Percentiles rank a stretch among this genome's conserved stretches.
Evolutionary conservation across 805 yeast species (phyloP).

Genomic region (Wickerhamomyces rabaulensis): DNA sequence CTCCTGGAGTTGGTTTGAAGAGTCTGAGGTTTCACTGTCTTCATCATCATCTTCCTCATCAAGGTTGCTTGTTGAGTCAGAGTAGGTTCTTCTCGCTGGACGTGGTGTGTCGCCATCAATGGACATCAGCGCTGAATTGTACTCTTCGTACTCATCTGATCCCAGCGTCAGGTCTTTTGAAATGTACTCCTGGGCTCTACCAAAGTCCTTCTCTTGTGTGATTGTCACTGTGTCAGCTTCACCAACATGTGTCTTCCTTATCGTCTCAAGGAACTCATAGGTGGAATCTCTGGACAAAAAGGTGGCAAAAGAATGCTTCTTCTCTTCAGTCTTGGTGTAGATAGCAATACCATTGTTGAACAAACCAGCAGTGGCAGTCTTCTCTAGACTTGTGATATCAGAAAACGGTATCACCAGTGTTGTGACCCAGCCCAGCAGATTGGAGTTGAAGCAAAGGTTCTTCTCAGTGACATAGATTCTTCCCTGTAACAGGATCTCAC

Average conservation of each 20-base stretch:
- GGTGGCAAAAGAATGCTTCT: slow-evolving; percentile 76
- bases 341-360: slow-evolving; percentile 80
- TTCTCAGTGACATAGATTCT: slow-evolving; percentile 74
- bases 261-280: slow-evolving; percentile 47
- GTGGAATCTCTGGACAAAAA: slow-evolving; percentile 79
- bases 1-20: slow-evolving; percentile 6
- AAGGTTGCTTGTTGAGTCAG: slow-evolving; percentile 13
- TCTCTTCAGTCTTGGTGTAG: slow-evolving; percentile 29
- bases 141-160: slow-evolving; percentile 16
- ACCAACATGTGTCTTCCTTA: slow-evolving; percentile 16
- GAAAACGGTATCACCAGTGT: slow-evolving; percentile 64
- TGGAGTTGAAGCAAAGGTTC: slow-evolving; percentile 80
- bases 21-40: slow-evolving; percentile 14
- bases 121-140: slow-evolving; percentile 36
- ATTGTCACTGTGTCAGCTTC: neutral
- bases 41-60: slow-evolving; percentile 28
- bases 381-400: slow-evolving; percentile 71
- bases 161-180: slow-evolving; percentile 14
- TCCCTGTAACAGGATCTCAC: slow-evolving; percentile 87
- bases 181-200: slow-evolving; percentile 9
- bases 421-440: slow-evolving; percentile 87
- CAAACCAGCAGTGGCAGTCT: slow-evolving; percentile 79
- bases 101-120: slow-evolving; percentile 34
- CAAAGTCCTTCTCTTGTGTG: neutral
- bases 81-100: slow-evolving; percentile 14